phyloP scores from a whole-genome alignment of 1,284 basidiomycete genomes.

The Malassezia yamatoensis region DNA sequence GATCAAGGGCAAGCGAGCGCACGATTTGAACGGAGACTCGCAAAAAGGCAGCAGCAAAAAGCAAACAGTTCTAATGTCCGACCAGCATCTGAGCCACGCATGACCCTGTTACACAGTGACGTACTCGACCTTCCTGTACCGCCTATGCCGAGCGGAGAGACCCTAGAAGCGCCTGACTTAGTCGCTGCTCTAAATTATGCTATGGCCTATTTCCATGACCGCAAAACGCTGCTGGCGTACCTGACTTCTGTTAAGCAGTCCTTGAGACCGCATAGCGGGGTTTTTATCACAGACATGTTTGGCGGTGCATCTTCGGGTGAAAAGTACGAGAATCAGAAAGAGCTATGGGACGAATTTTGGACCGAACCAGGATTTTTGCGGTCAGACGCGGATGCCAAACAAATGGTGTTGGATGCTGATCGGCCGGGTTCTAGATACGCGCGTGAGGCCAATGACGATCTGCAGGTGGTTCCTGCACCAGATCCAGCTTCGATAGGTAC shows the following conservation, averaged over 20 bases:
- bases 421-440: background rate
- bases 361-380: slow-evolving; percentile 22
- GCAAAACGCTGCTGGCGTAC: slow-evolving; percentile 25
- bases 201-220: slow-evolving; percentile 36
- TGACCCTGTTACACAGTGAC: slow-evolving; percentile 31
- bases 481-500: slow-evolving; percentile 14
- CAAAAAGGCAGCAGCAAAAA: slow-evolving; percentile 17
- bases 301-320: slow-evolving; percentile 29
- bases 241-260: slow-evolving; percentile 18
- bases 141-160: background rate
- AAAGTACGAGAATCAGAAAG: slow-evolving; percentile 19
- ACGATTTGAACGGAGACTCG: slow-evolving; percentile 28
- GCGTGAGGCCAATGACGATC: slow-evolving; percentile 4
- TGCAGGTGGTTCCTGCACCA: slow-evolving; percentile 18
- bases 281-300: slow-evolving; percentile 36
- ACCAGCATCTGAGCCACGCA: slow-evolving; percentile 2
- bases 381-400: background rate
- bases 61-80: too few species aligned
- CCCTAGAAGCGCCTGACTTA: slow-evolving; percentile 24
- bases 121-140: slow-evolving; percentile 29
- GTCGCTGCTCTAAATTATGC: slow-evolving; percentile 38
- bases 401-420: slow-evolving; percentile 8
- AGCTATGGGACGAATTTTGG: slow-evolving; percentile 18
- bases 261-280: slow-evolving; percentile 28
- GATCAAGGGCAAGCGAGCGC: slow-evolving; percentile 24